These are phyloP conservation scores for Hawksworthiomyces lignivorus DNA, from an alignment of 2,329 filamentous ascomycete genomes.

Conservation along the genomic window DNA sequence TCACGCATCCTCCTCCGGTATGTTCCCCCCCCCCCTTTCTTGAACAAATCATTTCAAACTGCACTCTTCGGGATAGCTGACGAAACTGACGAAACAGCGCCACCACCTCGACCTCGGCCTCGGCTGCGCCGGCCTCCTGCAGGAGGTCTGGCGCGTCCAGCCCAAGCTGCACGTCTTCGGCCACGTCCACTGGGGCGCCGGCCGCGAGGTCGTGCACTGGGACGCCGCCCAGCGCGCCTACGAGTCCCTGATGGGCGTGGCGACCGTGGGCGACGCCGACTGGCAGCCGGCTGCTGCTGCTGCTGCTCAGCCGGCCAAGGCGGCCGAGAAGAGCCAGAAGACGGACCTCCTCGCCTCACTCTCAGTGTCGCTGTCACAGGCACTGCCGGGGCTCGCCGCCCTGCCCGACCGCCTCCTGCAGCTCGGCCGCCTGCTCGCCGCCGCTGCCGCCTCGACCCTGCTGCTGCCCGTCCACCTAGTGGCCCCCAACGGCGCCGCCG, in stretches of 20 bases:
- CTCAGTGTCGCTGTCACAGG: too few relatives aligned
- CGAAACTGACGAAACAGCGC: slow-evolving; percentile 36
- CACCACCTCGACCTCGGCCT: slow-evolving; percentile 62
- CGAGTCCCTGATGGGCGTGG: slow-evolving; percentile 59
- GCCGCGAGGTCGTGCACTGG: slow-evolving; percentile 63
- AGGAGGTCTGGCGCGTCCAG: slow-evolving; percentile 65
- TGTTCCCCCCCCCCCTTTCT: too few relatives aligned
- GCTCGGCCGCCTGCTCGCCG: slow-evolving; percentile 38
- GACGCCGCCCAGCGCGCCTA: slow-evolving; percentile 65
- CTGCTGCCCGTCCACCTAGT: slow-evolving; percentile 8
- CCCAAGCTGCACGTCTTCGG: slow-evolving; percentile 77
- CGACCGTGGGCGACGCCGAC: too few relatives aligned
- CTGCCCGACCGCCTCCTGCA: slow-evolving; percentile 37
- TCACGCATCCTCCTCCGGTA: slow-evolving; percentile 74
- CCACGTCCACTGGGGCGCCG: slow-evolving; percentile 72
- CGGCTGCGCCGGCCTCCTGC: slow-evolving; percentile 63
- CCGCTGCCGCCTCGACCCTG: slow-evolving; percentile 37
- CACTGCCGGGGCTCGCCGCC: too few relatives aligned
- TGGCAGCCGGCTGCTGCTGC: too few relatives aligned
- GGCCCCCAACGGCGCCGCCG: background rate
- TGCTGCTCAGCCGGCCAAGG: too few relatives aligned
- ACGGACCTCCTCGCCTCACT: background rate
- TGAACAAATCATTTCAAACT: background rate
- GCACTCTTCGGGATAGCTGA: too few relatives aligned
- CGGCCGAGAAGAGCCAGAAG: background rate